These are phyloP conservation scores for Saposhnikovia divaricata DNA, from an alignment of 129 eudicot species.

Conservation along the genomic window DNA sequence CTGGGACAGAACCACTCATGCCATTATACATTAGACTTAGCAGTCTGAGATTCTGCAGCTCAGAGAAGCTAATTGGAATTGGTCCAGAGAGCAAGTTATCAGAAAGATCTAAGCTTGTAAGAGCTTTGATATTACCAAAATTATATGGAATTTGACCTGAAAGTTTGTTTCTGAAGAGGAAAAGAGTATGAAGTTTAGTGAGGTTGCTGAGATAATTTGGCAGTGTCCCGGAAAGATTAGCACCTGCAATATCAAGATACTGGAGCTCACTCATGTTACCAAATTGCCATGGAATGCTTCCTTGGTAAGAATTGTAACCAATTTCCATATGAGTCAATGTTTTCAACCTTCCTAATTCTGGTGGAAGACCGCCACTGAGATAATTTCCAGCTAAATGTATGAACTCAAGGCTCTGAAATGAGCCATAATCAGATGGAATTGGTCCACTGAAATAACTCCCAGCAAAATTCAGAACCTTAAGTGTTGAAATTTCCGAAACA, in stretches of 20 bases:
- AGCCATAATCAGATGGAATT: slow-evolving; percentile 69
- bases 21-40: slow-evolving; percentile 82
- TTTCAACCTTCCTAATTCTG: slow-evolving; percentile 55
- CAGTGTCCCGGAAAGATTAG: slow-evolving; percentile 72
- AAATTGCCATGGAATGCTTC: slow-evolving; percentile 75
- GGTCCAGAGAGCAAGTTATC: slow-evolving; percentile 75
- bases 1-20: slow-evolving; percentile 75
- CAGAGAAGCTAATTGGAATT: slow-evolving; percentile 67
- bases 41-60: slow-evolving; percentile 51
- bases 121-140: slow-evolving; percentile 37
- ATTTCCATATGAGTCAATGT: slow-evolving; percentile 84
- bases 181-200: slow-evolving; percentile 62
- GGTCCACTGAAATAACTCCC: slow-evolving; percentile 93
- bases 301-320: slow-evolving; percentile 72
- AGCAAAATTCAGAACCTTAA: slow-evolving; percentile 69
- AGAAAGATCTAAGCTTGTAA: slow-evolving; percentile 86
- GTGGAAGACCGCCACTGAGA: slow-evolving; percentile 58
- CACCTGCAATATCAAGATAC: slow-evolving; percentile 94
- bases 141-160: slow-evolving; percentile 57
- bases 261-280: slow-evolving; percentile 76
- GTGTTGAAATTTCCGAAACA: slow-evolving; percentile 42
- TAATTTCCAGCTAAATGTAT: slow-evolving; percentile 84
- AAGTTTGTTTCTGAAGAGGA: slow-evolving; percentile 67
- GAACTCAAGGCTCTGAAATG: slow-evolving; percentile 54
- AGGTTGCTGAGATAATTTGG: slow-evolving; percentile 57